phyloP scores from a whole-genome alignment of 805 yeast species.

The Ogataea dorogensis region DNA sequence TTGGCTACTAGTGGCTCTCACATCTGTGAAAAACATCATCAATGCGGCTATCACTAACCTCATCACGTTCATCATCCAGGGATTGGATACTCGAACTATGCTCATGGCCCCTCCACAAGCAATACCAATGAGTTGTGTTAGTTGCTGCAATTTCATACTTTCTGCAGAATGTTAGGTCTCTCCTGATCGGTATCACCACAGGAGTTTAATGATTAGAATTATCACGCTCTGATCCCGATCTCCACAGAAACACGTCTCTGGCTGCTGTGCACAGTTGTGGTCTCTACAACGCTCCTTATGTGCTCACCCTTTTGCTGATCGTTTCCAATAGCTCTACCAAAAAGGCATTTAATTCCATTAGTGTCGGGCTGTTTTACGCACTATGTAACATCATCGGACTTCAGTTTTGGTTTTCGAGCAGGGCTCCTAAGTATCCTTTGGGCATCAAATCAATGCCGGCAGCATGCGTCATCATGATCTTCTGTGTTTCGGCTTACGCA shows the following conservation, averaged over 20 bases:
- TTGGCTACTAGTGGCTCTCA: constrained; percentile 33
- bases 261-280: constrained; percentile 28
- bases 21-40: constrained; percentile 45
- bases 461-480: constrained; percentile 25
- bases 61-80: constrained; percentile 44
- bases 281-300: constrained; percentile 23
- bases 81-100: constrained; percentile 36
- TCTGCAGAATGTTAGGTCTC: constrained; percentile 24
- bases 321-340: constrained; percentile 57
- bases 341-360: constrained; percentile 38
- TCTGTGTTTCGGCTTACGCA: constrained; percentile 21
- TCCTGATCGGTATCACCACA: constrained; percentile 26
- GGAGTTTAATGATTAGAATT: constrained; percentile 33
- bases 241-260: constrained; percentile 23
- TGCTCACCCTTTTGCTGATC: constrained; percentile 24
- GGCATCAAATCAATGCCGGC: constrained; percentile 50
- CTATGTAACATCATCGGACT: constrained; percentile 63
- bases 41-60: constrained; percentile 58
- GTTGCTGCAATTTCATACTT: constrained; percentile 23
- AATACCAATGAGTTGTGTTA: constrained; percentile 34
- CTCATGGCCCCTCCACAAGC: constrained; percentile 33
- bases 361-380: constrained; percentile 49
- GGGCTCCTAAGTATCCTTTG: constrained; percentile 52
- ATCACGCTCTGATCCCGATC: constrained; percentile 23
- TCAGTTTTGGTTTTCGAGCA: constrained; percentile 51